Evolutionary conservation across 2,329 filamentous ascomycete species (phyloP).

Genomic region (Alternaria tenuissima): DNA sequence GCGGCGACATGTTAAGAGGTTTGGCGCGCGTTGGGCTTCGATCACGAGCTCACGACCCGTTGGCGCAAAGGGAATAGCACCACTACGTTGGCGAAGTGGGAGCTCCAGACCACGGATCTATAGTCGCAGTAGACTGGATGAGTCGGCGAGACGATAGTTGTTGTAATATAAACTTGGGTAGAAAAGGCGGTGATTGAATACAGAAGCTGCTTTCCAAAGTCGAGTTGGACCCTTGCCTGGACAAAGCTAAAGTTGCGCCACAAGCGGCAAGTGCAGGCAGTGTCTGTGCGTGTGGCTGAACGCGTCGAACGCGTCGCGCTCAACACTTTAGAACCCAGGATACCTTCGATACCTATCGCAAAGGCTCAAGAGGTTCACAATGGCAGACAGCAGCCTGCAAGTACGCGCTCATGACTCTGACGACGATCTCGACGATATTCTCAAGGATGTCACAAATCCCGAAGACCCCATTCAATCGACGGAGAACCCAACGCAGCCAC

Average conservation of each 20-base stretch:
- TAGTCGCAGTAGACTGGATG: neutral
- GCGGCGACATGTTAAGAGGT: constrained; percentile 36
- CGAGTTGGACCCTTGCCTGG: constrained; percentile 16
- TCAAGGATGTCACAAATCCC: constrained; percentile 75
- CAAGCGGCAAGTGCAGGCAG: constrained; percentile 9
- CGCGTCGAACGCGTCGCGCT: constrained; percentile 26
- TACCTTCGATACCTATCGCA: neutral
- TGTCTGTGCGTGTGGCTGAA: constrained; percentile 22
- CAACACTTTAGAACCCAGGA: neutral
- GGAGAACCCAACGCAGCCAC: constrained; percentile 28
- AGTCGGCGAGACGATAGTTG: neutral
- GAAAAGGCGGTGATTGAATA: constrained; percentile 5
- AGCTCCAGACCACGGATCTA: neutral
- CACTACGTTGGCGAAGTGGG: neutral
- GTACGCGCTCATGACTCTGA: constrained; percentile 37
- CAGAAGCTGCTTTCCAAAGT: constrained; percentile 11
- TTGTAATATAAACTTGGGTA: neutral
- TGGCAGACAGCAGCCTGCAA: constrained; percentile 31
- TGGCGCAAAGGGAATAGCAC: constrained; percentile 1
- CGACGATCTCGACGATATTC: constrained; percentile 70
- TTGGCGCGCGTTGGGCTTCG: constrained; percentile 7
- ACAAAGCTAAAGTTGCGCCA: constrained; percentile 19
- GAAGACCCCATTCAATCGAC: constrained; percentile 54
- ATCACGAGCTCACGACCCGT: constrained; percentile 10
- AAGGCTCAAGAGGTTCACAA: constrained; percentile 7